Evolutionary conservation across 257 asterid genomes (phyloP).

Genomic region (Solanum sitiens): DNA sequence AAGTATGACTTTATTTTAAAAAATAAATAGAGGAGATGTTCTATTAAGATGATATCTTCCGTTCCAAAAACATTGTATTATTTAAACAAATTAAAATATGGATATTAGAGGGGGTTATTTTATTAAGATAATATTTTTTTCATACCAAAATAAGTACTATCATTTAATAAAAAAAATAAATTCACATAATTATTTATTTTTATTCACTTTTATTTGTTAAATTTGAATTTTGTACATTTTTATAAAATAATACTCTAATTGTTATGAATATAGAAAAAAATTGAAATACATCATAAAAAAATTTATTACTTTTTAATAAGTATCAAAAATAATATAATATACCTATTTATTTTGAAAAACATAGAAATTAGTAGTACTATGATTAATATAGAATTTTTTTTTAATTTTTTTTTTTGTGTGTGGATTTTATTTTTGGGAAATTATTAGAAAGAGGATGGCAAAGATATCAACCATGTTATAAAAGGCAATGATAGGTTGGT

Average conservation of each 20-base stretch:
- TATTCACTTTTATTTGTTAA: neutral
- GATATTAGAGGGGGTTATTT: neutral
- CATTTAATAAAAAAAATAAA: neutral
- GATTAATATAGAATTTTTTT: neutral
- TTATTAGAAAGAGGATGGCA: neutral
- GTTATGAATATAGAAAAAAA: too few species aligned
- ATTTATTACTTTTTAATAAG: neutral
- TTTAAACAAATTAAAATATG: too few species aligned
- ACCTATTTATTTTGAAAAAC: neutral
- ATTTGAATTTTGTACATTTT: too few species aligned
- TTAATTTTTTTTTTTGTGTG: too few species aligned
- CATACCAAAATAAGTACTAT: neutral
- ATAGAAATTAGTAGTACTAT: neutral
- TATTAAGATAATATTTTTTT: neutral
- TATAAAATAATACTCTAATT: too few species aligned
- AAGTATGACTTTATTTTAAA: too few species aligned
- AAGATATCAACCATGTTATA: conserved; percentile 12
- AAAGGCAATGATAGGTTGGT: conserved; percentile 50
- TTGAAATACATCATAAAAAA: neutral
- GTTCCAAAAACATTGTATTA: neutral
- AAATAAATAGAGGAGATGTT: neutral
- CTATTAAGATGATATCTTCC: neutral
- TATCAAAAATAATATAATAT: neutral
- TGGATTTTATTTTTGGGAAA: neutral
- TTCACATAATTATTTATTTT: neutral